Conservation (phyloP, 495 filamentous ascomycete genomes). For the Daldinia decipiens region DNA sequence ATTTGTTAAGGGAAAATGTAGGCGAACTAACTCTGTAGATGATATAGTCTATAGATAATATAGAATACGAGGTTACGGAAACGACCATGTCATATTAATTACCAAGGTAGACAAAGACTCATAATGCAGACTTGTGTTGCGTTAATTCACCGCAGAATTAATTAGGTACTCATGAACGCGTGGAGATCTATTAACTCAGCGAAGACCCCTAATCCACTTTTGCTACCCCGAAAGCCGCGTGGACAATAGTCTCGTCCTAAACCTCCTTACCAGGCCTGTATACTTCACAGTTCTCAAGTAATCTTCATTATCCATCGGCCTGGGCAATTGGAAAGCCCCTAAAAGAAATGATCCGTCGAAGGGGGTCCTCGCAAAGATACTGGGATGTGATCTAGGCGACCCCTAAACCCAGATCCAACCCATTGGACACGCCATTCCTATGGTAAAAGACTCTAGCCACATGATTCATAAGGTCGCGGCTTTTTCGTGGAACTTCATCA, state of each 20-base stretch:
- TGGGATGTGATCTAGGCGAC: neutral
- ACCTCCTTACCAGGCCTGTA: constrained; percentile 2
- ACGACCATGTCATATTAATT: neutral
- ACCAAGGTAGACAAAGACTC: neutral
- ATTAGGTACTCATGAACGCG: constrained; percentile 16
- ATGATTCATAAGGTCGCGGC: constrained; percentile 22
- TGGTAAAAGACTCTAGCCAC: constrained; percentile 25
- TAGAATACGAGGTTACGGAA: neutral
- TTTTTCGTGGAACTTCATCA: neutral
- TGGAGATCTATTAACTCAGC: constrained; percentile 27
- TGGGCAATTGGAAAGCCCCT: neutral
- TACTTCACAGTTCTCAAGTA: neutral
- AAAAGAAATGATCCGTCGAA: constrained; percentile 1
- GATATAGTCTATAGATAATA: neutral
- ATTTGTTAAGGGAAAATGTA: no score
- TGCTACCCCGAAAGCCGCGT: neutral
- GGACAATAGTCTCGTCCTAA: constrained; percentile 5
- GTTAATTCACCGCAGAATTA: constrained; percentile 19
- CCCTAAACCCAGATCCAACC: constrained; percentile 4
- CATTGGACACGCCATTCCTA: constrained; percentile 1
- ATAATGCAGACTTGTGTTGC: neutral
- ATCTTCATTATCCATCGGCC: constrained; percentile 5
- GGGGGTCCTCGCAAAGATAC: neutral
- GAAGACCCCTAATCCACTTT: constrained; percentile 10
- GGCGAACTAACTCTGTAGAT: neutral